Percentiles rank a stretch among this genome's conserved stretches.
phyloP scores from a whole-genome alignment of 495 filamentous ascomycete species.

The Alectoria sarmentosa region DNA sequence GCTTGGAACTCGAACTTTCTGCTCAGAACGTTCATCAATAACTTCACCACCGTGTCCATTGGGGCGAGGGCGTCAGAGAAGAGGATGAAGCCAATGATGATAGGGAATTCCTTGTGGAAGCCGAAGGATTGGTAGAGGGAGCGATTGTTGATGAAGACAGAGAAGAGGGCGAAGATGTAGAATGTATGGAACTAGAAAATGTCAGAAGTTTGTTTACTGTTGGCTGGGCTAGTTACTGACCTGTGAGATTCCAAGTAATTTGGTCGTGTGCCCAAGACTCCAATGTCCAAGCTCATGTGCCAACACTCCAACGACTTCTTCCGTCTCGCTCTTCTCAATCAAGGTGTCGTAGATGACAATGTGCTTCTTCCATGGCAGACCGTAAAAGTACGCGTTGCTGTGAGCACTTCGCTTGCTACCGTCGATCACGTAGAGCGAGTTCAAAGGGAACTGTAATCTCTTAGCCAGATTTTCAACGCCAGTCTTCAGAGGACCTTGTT shows the following conservation, averaged over 20 bases:
- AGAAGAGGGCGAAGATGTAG: slow-evolving; percentile 94
- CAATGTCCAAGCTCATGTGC: slow-evolving; percentile 96
- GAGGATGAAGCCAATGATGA: slow-evolving; percentile 92
- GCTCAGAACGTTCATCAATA: slow-evolving; percentile 93
- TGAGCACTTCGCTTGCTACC: slow-evolving; percentile 95
- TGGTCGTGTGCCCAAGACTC: slow-evolving; percentile 90
- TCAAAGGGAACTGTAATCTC: slow-evolving; percentile 82
- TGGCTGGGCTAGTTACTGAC: slow-evolving; percentile 32
- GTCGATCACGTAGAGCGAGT: slow-evolving; percentile 90
- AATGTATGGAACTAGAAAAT: slow-evolving; percentile 67
- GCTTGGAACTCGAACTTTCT: slow-evolving; percentile 93
- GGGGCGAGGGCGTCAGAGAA: slow-evolving; percentile 92
- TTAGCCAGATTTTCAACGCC: slow-evolving; percentile 78
- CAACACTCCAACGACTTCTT: slow-evolving; percentile 91
- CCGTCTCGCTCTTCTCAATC: slow-evolving; percentile 84
- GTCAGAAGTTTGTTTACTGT: not conserved
- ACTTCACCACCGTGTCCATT: slow-evolving; percentile 85
- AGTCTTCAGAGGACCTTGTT: slow-evolving; percentile 80
- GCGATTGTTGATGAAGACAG: slow-evolving; percentile 90
- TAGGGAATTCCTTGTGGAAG: slow-evolving; percentile 76
- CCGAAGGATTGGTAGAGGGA: slow-evolving; percentile 89
- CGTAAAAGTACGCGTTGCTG: slow-evolving; percentile 98
- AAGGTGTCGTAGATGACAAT: slow-evolving; percentile 98
- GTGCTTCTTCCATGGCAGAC: slow-evolving; percentile 98
- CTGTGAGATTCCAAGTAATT: slow-evolving; percentile 83